Base-by-base conservation (phyloP, 169 alveolate species). In the Plasmodium sp. region DNA sequence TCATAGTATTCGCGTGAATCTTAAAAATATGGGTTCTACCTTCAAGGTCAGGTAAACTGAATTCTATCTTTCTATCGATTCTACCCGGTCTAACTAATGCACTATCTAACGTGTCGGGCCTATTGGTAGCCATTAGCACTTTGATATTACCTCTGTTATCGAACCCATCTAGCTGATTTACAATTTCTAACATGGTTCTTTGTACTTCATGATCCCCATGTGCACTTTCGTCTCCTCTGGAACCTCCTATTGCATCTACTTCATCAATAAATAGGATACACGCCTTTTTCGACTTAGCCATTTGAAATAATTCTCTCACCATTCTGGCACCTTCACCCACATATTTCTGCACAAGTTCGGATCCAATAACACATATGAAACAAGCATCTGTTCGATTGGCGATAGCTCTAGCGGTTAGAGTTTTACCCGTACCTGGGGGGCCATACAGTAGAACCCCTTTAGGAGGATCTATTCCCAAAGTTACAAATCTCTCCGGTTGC, bases 271-370 rank as follows among this genome's bases (percentile, higher is more conserved):
- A 99, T 58, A 99, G 98, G 75, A 99, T 98, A 96, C 99, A 98
- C 7, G 99, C 99, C 75, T 99, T 98, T 96, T 98, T 98, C 80
- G 98, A 96, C 84, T 99, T 97, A 16, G 99, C 99, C 99, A 99
- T 97, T 41, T 98, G 99, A 96, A 99, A 99, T 56, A 99, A 96
- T 96, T 98, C 99, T 85, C 99, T 98, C 56, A 99, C 99, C 99
- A 99, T 98, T 51, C 99, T 98, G 0, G 99, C 99, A 31, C 99
- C 99, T 94, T 99, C 99, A 36, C 99, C 99, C 77, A 99, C 99
- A 95, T 99, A 99, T 93, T 99, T 99, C 95, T 99, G 99, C 39
- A 99, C 99, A 62, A 99, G 96, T 95, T 99, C 99, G 51, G 99
- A 98, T 31, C 99, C 99, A 79, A 99, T 98, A 72, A 99, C 99